Evolutionary conservation across 2,329 filamentous ascomycete species (phyloP), one percentile per base, ranked within the genome.

Genomic region (Alternaria gansuensis): DNA sequence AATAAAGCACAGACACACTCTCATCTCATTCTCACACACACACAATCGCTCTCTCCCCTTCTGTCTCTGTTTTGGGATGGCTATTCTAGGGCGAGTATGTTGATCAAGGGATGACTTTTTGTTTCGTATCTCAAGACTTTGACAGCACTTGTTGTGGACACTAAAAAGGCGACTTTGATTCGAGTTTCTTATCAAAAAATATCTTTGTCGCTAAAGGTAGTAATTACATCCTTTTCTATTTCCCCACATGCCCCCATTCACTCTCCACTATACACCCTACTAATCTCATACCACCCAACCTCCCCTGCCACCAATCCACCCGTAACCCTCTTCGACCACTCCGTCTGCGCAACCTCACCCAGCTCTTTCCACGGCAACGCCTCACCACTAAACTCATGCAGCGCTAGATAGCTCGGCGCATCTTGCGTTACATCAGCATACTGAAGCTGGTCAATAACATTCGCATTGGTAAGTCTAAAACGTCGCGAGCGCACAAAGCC

Each of bases 361-460:
- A 74, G 46, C 17, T 64, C 65, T n/a, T 63, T 59, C 57, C 53
- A 59, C 37, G 68, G 65, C 48, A 68, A 44, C 4, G 53, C 60
- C 21, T 70, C 61, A 2, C 62, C 65, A 36, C 60, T 59, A 45
- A 71, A 73, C 54, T 74, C 71, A 63, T 68, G 60, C 48, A 73
- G 17, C 13, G 63, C 67, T 11, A 73, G 33, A 45, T 57, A 72
- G n/a, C 43, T 36, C 14, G 68, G 61, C 14, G 58, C 56, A n/a
- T 37, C 44, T 23, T 57, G 52, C 26, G 29, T 37, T 8, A 52
- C 54, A 45, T 62, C 57, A 1, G 14, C 57, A 46, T 62, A 52
- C 51, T 55, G 53, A 29, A 74, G 70, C 51, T 56, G 24, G 24
- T 73, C 57, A 3, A 75, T 52, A 13, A 60, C 48, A n/a, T 56